phyloP scores from a whole-genome alignment of 257 asterid species.

The Forsythia viridissima region DNA sequence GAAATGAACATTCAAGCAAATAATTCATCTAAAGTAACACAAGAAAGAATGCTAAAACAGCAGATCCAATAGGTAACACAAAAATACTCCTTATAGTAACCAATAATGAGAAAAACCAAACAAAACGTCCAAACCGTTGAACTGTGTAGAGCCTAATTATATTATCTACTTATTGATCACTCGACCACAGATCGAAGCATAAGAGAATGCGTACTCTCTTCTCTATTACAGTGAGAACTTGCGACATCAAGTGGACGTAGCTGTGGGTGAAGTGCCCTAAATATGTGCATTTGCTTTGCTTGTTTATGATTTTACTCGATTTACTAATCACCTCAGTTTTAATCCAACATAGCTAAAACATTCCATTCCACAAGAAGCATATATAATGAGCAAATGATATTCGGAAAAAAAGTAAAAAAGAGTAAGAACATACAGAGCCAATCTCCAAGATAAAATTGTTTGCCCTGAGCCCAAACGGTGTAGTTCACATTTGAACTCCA shows the following conservation, averaged over 20 bases:
- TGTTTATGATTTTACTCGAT: neutral
- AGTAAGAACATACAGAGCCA: slow-evolving; percentile 63
- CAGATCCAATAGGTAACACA: slow-evolving; percentile 26
- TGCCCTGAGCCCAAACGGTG: slow-evolving; percentile 59
- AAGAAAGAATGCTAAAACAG: neutral
- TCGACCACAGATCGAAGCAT: neutral
- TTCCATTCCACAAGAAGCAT: neutral
- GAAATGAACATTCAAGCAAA: neutral
- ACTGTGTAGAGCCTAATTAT: neutral
- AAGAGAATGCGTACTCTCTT: neutral
- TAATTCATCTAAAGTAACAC: slow-evolving; percentile 2
- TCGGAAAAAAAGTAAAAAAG: neutral
- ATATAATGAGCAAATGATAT: neutral
- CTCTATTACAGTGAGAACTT: neutral
- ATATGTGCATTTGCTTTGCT: neutral
- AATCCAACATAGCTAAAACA: neutral
- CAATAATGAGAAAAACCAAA: neutral
- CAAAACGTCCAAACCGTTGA: neutral
- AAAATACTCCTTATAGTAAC: neutral
- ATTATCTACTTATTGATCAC: neutral
- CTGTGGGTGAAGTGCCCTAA: neutral
- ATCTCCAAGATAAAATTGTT: slow-evolving; percentile 61
- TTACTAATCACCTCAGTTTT: neutral
- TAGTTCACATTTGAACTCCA: slow-evolving; percentile 56
- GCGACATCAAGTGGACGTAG: neutral